These are phyloP conservation scores for Gossypium australe DNA, from an alignment of 345 rosid genomes.

Conservation along the genomic window DNA sequence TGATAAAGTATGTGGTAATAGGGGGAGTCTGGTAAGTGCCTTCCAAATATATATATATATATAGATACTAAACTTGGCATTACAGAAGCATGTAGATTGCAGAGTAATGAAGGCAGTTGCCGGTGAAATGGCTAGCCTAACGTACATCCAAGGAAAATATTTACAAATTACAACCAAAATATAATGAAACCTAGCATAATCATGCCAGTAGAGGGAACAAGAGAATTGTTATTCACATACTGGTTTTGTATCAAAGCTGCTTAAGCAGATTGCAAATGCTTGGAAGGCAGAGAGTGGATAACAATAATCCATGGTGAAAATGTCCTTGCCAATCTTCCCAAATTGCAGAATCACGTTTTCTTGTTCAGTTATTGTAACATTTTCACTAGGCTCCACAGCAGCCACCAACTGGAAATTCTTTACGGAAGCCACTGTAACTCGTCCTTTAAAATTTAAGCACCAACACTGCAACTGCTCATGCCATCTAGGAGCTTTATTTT, in stretches of 20 bases:
- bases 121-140: constrained; percentile 9
- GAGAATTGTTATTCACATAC: constrained; percentile 62
- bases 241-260: constrained; percentile 93
- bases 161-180: constrained; percentile 41
- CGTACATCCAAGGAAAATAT: constrained; percentile 27
- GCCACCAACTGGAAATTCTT: constrained; percentile 93
- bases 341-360: constrained; percentile 82
- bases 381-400: constrained; percentile 41
- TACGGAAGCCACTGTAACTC: constrained; percentile 88
- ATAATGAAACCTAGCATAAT: constrained; percentile 14
- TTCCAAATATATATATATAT: constrained; percentile 18
- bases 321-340: constrained; percentile 92
- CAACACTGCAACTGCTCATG: constrained; percentile 94
- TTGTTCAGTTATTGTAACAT: constrained; percentile 56
- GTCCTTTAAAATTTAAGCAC: constrained; percentile 90
- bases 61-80: constrained; percentile 15
- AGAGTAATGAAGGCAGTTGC: not conserved
- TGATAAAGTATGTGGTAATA: constrained; percentile 15
- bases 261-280: constrained; percentile 88
- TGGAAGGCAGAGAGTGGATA: constrained; percentile 94
- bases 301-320: constrained; percentile 93
- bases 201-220: constrained; percentile 11
- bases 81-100: constrained; percentile 12
- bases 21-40: not conserved
- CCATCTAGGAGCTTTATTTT: constrained; percentile 94